Conservation (phyloP, 352 stramenopile genomes). For the Globisporangium emineosum region DNA sequence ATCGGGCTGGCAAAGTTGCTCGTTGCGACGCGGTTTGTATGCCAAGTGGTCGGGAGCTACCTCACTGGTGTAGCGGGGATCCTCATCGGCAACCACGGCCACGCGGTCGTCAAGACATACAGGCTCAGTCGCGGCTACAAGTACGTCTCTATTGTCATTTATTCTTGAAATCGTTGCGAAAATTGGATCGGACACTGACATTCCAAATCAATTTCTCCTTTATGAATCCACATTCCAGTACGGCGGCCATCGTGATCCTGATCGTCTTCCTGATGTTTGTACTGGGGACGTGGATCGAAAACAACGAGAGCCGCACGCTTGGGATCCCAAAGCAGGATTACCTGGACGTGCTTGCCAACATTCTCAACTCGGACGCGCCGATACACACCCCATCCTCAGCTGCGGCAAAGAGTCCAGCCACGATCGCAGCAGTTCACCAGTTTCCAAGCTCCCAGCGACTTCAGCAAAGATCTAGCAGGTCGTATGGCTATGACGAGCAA, state of each 20-base stretch:
- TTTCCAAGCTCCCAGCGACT: neutral
- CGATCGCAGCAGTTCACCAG: constrained; percentile 6
- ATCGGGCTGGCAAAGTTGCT: constrained; percentile 36
- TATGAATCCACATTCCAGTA: constrained; percentile 15
- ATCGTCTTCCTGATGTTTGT: constrained; percentile 51
- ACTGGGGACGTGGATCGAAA: constrained; percentile 64
- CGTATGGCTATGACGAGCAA: neutral
- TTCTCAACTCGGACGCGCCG: constrained; percentile 43
- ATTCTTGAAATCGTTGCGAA: neutral
- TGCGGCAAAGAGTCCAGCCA: neutral
- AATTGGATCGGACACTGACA: neutral
- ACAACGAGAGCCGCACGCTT: constrained; percentile 68
- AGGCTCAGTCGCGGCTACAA: constrained; percentile 43
- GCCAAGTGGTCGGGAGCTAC: constrained; percentile 60
- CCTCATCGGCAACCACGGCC: constrained; percentile 55
- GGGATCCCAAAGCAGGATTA: constrained; percentile 64
- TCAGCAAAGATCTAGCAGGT: neutral
- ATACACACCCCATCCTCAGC: neutral
- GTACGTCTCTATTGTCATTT: constrained; percentile 6
- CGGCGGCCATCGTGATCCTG: constrained; percentile 40
- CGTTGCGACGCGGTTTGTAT: constrained; percentile 47
- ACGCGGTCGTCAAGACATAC: constrained; percentile 44
- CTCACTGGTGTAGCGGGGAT: constrained; percentile 53
- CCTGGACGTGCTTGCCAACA: constrained; percentile 58
- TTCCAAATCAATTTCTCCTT: neutral